Conservation (phyloP, 129 eudicot species). For the Cynara cardunculus region DNA sequence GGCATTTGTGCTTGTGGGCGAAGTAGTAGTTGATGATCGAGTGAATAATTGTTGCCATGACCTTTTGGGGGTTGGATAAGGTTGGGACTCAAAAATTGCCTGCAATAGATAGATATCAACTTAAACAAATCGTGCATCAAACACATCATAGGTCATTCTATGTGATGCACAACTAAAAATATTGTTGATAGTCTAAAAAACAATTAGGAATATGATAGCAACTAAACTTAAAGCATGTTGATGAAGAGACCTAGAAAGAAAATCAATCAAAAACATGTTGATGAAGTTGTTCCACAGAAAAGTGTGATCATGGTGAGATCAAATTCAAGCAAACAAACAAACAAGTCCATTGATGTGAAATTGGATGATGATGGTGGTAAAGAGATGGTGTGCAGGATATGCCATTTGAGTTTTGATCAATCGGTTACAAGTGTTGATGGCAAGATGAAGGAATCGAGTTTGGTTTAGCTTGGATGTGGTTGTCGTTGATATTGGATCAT, state of each 20-base stretch:
- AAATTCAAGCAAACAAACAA: neutral
- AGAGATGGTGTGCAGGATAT: slow-evolving; percentile 57
- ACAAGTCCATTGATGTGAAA: slow-evolving; percentile 26
- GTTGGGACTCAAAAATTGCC: slow-evolving; percentile 67
- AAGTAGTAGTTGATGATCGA: slow-evolving; percentile 47
- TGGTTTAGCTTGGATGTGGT: slow-evolving; percentile 56
- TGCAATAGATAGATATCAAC: slow-evolving; percentile 27
- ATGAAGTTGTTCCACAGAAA: neutral
- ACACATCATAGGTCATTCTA: neutral
- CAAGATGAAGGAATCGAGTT: slow-evolving; percentile 10
- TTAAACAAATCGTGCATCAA: neutral
- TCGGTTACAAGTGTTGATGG: neutral
- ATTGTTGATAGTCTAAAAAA: neutral
- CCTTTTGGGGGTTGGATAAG: slow-evolving; percentile 64
- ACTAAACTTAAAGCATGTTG: neutral
- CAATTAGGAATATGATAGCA: neutral
- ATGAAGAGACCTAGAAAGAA: neutral
- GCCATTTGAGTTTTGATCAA: slow-evolving; percentile 48
- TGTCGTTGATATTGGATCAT: slow-evolving; percentile 42
- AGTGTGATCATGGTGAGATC: neutral
- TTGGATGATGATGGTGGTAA: neutral
- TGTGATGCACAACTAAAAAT: neutral
- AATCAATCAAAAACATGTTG: neutral
- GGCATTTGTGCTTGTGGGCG: slow-evolving; percentile 45
- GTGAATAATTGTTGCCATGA: slow-evolving; percentile 92